phyloP scores from a whole-genome alignment of 306 rosid species.

The Ormosia semicastrata region DNA sequence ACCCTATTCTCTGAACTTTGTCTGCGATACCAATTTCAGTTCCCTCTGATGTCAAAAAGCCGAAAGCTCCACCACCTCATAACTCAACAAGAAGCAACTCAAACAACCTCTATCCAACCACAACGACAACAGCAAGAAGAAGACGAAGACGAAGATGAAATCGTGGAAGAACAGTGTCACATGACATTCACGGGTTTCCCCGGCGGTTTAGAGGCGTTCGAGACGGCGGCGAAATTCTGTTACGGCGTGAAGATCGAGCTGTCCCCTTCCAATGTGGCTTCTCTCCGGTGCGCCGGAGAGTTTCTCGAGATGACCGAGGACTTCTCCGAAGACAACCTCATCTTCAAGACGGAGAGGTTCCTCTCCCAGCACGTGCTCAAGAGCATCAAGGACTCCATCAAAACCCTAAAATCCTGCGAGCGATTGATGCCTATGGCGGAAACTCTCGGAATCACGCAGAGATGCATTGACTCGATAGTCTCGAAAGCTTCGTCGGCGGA shows the following conservation, averaged over 20 bases:
- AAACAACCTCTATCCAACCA: conserved; percentile 31
- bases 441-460: conserved; percentile 56
- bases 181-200: conserved; percentile 68
- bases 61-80: conserved; percentile 66
- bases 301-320: conserved; percentile 90
- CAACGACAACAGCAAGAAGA: conserved; percentile 34
- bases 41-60: conserved; percentile 92
- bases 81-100: conserved; percentile 65
- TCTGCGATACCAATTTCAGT: conserved; percentile 47
- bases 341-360: conserved; percentile 77
- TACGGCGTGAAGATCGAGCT: conserved; percentile 89
- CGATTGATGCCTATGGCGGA: conserved; percentile 62
- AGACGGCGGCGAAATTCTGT: conserved; percentile 89
- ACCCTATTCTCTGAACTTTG: neutral
- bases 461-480: conserved; percentile 67
- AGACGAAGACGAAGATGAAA: conserved; percentile 57
- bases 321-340: conserved; percentile 80
- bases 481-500: conserved; percentile 66
- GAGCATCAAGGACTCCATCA: conserved; percentile 69
- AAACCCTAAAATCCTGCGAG: conserved; percentile 82
- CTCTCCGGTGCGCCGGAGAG: conserved; percentile 96
- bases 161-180: conserved; percentile 71
- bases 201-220: conserved; percentile 84
- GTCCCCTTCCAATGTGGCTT: conserved; percentile 70
- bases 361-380: conserved; percentile 67